phyloP scores from a whole-genome alignment of 805 yeast species.

The Starmerella bombi region DNA sequence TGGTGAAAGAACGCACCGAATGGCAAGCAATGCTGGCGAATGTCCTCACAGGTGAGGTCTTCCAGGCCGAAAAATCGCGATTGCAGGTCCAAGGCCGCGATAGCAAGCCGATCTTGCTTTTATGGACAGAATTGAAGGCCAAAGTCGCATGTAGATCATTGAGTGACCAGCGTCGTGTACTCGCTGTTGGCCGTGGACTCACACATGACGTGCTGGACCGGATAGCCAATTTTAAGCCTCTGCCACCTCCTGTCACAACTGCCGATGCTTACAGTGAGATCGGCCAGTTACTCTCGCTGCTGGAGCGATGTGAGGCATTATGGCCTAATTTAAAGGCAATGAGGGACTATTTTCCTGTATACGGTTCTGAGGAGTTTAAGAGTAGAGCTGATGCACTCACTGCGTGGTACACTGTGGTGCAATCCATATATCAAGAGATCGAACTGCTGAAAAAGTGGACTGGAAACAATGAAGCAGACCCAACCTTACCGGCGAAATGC shows the following conservation, averaged over 20 bases:
- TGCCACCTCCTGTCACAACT: conserved; percentile 15
- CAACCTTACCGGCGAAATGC: conserved; percentile 27
- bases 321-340: conserved; percentile 74
- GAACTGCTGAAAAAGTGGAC: conserved; percentile 61
- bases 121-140: conserved; percentile 83
- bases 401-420: conserved; percentile 71
- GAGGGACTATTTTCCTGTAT: conserved; percentile 62
- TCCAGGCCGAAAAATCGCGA: conserved; percentile 62
- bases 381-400: conserved; percentile 59
- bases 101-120: conserved; percentile 44
- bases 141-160: conserved; percentile 67
- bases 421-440: conserved; percentile 51
- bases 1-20: conserved; percentile 58
- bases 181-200: conserved; percentile 53
- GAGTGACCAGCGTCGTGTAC: conserved; percentile 59
- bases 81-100: conserved; percentile 44
- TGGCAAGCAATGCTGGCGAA: conserved; percentile 92
- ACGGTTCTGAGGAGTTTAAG: conserved; percentile 50
- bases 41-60: conserved; percentile 90
- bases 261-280: conserved; percentile 39
- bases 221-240: conserved; percentile 48
- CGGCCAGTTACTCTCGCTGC: conserved; percentile 41
- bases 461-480: conserved; percentile 66
- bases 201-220: conserved; percentile 64
- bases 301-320: conserved; percentile 53